Evolutionary conservation across 1,284 basidiomycete genomes (phyloP), one percentile per base, ranked within the genome.

Genomic region (Apiotrichum brassicae): DNA sequence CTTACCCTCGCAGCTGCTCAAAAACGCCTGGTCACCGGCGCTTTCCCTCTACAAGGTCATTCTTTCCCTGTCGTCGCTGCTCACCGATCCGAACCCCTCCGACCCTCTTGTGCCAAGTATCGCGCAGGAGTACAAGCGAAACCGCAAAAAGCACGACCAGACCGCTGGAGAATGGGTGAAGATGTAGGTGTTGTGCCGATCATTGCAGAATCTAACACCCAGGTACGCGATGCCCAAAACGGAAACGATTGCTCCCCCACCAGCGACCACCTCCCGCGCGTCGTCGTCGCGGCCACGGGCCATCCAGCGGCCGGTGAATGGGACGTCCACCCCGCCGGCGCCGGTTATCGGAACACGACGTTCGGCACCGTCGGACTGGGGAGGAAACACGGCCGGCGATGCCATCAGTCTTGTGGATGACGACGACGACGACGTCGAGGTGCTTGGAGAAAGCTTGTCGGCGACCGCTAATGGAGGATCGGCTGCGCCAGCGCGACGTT

Each of bases 21-120:
- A 93, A 74, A 79, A 82, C 61, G 86, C 87, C 59, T 93, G 89
- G 90, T 90, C 87, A 0, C 89, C 90, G 2, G 89, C 89, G 1
- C 75, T 93, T 26, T 91, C 88, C 2, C 76, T 93, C 35, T 91
- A 87, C 78, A 93, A 93, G 76, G 91, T 95, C 26, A 72, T 97
- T 32, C 80, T 95, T 64, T 94, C 89, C 65, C 93, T 97, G 68
- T 94, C 89, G 64, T 95, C 93, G 59, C 92, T 95, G 85, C 76
- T 97, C 65, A 94, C 90, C 43, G 93, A 97, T 71, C 92, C 92
- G 59, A 97, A 95, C 76, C 92, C 92, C 42, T 88, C 93, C 72
- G 92, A 97, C 68, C 76, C 76, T 1, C 70, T 77, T 23, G 74
- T 76, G 18, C 67, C 73, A 9, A 54, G 64, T 23, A 76, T 76